Evolutionary conservation across 2,329 filamentous ascomycete genomes (phyloP), one percentile per base, ranked within the genome.

Genomic region (Coniosporium tulheliwenetii): DNA sequence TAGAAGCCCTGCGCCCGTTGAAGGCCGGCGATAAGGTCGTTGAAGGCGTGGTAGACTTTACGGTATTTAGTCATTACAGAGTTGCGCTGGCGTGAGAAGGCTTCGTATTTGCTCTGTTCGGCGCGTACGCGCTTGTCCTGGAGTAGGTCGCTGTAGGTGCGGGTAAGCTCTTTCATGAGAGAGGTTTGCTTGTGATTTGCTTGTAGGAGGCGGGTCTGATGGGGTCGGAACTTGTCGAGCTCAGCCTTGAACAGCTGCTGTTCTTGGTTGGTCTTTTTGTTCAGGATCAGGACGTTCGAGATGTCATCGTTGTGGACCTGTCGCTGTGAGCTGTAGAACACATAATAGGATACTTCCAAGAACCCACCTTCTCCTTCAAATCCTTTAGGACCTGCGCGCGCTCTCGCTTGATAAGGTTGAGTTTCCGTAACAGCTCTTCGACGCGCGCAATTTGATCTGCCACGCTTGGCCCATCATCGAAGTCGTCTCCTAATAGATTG

Each of bases 231-330:
- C 59, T 98, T 98, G 61, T 96, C 89, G n/a, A 98, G 70, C 60
- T 98, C 91, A 12, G 85, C 79, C 57, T 95, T 83, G 64, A 98
- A 98, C 2, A 98, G 72, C 53, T 94, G 85, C 10, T 71, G 79
- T 59, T 98, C 91, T 52, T 91, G 89, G 53, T 85, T 93, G 14
- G 85, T 74, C 62, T 96, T 98, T 59, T 96, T 96, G 69, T 98
- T 98, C 44, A 98, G 67, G 42, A 98, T 98, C 44, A 98, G 70
- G 10, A 96, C 87, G 54, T 94, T 91, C 5, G 87, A 95, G 47
- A 98, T 98, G 53, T 98, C 93, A 54, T 98, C 93, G 48, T 82
- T 85, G 62, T 93, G 89, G 40, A 89, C 81, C 89, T 95, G 48
- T 38, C 47, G 46, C 42, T 30, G 43, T 46, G 41, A 46, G 36